Evolutionary conservation across 176 grass and related monocot genomes (phyloP), one percentile per base, ranked within the genome.

Genomic region (Triticum monococcum): DNA sequence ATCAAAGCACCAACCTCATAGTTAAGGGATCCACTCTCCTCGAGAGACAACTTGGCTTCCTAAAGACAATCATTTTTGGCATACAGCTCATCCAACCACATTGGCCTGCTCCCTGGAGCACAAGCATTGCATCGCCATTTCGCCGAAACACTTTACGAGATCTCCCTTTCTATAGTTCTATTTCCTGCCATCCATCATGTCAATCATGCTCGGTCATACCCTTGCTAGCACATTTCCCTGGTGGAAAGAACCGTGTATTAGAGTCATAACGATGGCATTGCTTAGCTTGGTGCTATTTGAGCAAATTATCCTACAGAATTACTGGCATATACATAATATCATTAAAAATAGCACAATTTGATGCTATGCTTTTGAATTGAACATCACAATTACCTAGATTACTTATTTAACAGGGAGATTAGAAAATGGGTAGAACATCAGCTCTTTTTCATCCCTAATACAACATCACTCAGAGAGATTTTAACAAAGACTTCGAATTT

Each of bases 111-210:
- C 80, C 56, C 91, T 91, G 43, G 91, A 85, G 77, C 91, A 90
- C 36, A 97, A 80, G 76, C 91, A 95, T 72, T 92, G 92, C 92
- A 93, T 91, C 10, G 62, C n/a, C 78, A 89, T 61, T 61, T 62
- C 50, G 1, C 20, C 1, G 7, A 25, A 77, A 35, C 32, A 82
- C 35, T 38, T 20, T 77, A 60, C 33, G 68, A 59, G 61, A 77
- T 37, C 48, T 70, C 10, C 78, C 26, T 18, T 37, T 88, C 10
- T 62, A 11, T 81, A 32, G 31, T 32, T 32, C 31, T 32, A 32
- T 32, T 76, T n/a, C 28, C 10, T 68, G 76, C 26, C 78, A 38
- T 77, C 73, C 83, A 81, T 89, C 62, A 64, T 77, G 31, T 32
- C 31, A 4, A 32, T 32, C 31, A 32, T 32, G 46, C 60, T 61